These are phyloP conservation scores for Aspergillus candidus DNA, from an alignment of 2,329 filamentous ascomycete species.

Conservation along the genomic window DNA sequence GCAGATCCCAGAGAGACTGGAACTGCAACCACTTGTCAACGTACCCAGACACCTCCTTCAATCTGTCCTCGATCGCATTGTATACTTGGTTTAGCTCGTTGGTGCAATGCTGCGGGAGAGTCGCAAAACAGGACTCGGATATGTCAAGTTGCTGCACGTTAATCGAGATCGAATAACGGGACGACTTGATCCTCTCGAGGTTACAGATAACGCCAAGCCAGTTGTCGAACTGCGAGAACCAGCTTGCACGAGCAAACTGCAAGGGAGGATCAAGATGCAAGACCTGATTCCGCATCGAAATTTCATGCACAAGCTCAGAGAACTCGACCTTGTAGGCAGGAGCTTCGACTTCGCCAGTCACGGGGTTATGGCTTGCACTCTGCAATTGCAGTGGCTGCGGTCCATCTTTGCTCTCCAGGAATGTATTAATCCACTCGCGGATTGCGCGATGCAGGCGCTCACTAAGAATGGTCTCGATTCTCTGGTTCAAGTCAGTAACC, in stretches of 20 bases:
- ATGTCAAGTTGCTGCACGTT: constrained; percentile 38
- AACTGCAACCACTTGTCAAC: constrained; percentile 99
- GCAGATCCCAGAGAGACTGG: constrained; percentile 95
- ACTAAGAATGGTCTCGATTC: constrained; percentile 74
- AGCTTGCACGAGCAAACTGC: constrained; percentile 84
- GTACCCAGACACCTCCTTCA: constrained; percentile 73
- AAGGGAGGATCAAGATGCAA: constrained; percentile 94
- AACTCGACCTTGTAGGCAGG: constrained; percentile 36
- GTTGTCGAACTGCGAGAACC: constrained; percentile 85
- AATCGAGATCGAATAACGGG: constrained; percentile 85
- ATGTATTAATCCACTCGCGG: constrained; percentile 78
- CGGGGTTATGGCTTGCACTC: constrained; percentile 15
- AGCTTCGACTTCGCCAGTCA: constrained; percentile 24
- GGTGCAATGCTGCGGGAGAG: constrained; percentile 78
- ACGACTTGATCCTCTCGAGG: constrained; percentile 87
- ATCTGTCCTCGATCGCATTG: constrained; percentile 71
- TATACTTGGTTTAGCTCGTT: constrained; percentile 75
- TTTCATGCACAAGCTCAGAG: constrained; percentile 67
- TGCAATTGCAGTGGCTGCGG: constrained; percentile 19
- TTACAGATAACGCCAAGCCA: constrained; percentile 94
- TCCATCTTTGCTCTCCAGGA: constrained; percentile 54
- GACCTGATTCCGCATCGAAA: constrained; percentile 96
- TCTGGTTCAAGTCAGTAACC: constrained; percentile 80
- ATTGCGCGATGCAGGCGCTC: constrained; percentile 80
- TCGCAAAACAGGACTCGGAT: constrained; percentile 62